A percentile compares a stretch with the other conserved stretches of the same genome.
phyloP scores from a whole-genome alignment of 2,329 filamentous ascomycete genomes.

The Phoma sp. region DNA sequence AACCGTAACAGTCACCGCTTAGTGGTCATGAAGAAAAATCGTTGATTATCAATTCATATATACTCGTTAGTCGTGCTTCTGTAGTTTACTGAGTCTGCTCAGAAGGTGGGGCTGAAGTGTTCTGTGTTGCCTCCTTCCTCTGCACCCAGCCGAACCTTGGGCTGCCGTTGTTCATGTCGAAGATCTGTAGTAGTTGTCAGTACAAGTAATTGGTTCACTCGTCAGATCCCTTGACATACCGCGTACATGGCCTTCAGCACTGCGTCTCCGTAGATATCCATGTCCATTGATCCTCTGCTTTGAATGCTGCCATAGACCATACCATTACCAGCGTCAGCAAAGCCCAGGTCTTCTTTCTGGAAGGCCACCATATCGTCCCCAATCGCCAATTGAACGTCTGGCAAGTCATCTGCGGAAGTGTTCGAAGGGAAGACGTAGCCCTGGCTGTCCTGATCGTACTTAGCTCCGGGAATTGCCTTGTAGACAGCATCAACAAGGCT shows the following conservation, averaged over 20 bases:
- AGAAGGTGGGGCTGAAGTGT: constrained; percentile 23
- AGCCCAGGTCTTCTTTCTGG: constrained; percentile 35
- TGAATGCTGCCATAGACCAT: constrained; percentile 35
- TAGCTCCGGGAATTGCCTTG: constrained; percentile 58
- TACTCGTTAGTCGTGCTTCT: no score
- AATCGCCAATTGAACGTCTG: constrained; percentile 27
- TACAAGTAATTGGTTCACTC: not conserved
- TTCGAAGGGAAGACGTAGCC: constrained; percentile 61
- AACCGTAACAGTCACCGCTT: no score
- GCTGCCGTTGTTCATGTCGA: constrained; percentile 30
- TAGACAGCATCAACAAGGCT: constrained; percentile 65
- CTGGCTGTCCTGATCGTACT: constrained; percentile 54
- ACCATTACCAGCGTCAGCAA: constrained; percentile 28
- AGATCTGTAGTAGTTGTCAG: constrained; percentile 20
- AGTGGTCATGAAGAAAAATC: no score
- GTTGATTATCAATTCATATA: no score
- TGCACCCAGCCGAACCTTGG: constrained; percentile 30
- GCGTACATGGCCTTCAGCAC: constrained; percentile 34
- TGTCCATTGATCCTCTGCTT: constrained; percentile 25
- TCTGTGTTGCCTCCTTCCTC: constrained; percentile 28
- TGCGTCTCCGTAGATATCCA: constrained; percentile 32
- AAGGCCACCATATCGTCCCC: constrained; percentile 24
- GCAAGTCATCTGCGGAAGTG: constrained; percentile 19
- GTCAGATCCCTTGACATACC: constrained; percentile 10
- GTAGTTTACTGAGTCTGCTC: not conserved